A percentile compares a stretch with the other conserved stretches of the same genome.
phyloP scores from a whole-genome alignment of 306 rosid genomes.

The cucumber (Cucumis sativus) region Cucumber_9930_V3 NC_026658.2:33501-34000 shows the following conservation, averaged over 20 bases:
- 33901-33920: neutral
- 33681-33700: neutral
- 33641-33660: neutral
- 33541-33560: neutral
- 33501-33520: neutral
- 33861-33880: neutral
- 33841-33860: neutral
- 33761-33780: conserved; percentile 98
- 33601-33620: neutral
- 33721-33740: neutral
- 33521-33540: neutral
- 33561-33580: neutral
- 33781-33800: conserved; percentile 95
- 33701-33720: neutral
- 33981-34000: neutral
- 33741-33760: conserved; percentile 58
- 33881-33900: neutral
- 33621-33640: neutral
- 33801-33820: conserved; percentile 79
- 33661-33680: neutral
- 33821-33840: conserved; percentile 5
- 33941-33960: neutral
- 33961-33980: neutral
- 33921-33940: neutral
- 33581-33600: neutral